These are phyloP conservation scores for Hyaloperonospora brassicae DNA, from an alignment of 352 stramenopile species.

Conservation along the genomic window DNA sequence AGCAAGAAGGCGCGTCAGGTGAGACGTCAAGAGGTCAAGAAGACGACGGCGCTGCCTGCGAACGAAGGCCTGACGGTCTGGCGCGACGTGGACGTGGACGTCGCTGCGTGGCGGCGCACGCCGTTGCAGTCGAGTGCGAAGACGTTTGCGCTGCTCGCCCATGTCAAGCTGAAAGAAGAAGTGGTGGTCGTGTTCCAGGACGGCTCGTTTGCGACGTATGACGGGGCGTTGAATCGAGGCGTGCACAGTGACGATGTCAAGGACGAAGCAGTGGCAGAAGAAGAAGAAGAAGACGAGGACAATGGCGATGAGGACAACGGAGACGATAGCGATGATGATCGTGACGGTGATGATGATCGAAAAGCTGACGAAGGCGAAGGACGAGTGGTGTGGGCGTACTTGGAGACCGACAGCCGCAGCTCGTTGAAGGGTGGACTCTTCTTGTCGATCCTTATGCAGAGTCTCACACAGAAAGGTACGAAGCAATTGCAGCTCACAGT, in stretches of 20 bases:
- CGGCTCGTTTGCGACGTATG: conserved; percentile 47
- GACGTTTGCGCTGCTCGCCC: conserved; percentile 44
- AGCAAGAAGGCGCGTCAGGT: conserved; percentile 42
- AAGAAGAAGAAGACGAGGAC: conserved; percentile 20
- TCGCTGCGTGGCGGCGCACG: conserved; percentile 48
- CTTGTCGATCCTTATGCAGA: conserved; percentile 50
- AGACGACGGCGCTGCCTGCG: conserved; percentile 18
- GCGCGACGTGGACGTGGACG: conserved; percentile 55
- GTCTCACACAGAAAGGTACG: conserved; percentile 19
- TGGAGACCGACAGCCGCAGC: conserved; percentile 50
- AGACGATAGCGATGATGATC: neutral
- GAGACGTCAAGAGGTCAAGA: conserved; percentile 27
- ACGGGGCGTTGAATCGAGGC: conserved; percentile 38
- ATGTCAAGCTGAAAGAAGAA: conserved; percentile 55
- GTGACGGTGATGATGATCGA: conserved; percentile 7
- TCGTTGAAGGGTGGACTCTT: conserved; percentile 54
- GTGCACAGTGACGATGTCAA: conserved; percentile 39
- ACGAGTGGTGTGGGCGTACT: conserved; percentile 40
- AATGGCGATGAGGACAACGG: conserved; percentile 13
- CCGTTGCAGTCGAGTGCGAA: conserved; percentile 27
- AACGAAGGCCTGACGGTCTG: conserved; percentile 49
- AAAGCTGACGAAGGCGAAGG: neutral
- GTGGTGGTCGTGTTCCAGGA: conserved; percentile 58
- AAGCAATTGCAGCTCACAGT: conserved; percentile 44
- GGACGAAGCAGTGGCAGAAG: conserved; percentile 15